Base-by-base conservation (phyloP, 768 basidiomycete species). In the Calvatia gigantea region DNA sequence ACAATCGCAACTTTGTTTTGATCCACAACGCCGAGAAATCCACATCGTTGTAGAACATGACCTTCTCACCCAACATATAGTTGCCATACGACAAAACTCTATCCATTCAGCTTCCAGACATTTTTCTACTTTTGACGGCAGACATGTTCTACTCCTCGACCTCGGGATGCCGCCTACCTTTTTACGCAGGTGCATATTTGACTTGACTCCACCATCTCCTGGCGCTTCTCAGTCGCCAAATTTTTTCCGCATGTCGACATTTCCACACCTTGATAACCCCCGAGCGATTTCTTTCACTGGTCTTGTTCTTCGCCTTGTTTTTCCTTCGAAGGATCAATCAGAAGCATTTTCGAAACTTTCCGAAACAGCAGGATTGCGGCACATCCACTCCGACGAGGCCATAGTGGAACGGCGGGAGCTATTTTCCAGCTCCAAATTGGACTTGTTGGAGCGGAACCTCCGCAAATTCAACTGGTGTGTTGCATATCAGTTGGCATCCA, bases 401-500 rank as follows among this genome's bases (percentile, higher is more conserved):
- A 71, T 67, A 6, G 64, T 77, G 21, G 80, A 73, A 17, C 63
- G 63, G 28, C 70, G 79, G 23, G 62, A 59, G 1, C 70, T 84
- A 14, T 87, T 84, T 60, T 76, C 81, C 7, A 28, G 57, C 7
- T 27, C 23, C 6, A 66, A 66, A 2, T 62, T 80, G 42, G 55
- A 62, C 1, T 44, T 61, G 33, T 69, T 78, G 31, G 57, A 67
- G 9, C 19, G 12, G 2, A 75, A 73, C 68, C 62, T 81, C 27
- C 58, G 44, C 19, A 33, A 32, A 14, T 62, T 83, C 12, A 65
- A 73, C 7, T 85, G 79, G 80, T 58, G 60, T 38, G 72, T 87
- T n/a, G 77, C 83, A 0, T 87, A 85, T 59, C 85, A 88, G 62
- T 67, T 86, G 29, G 79, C 84, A 55, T 70, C 75, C 0, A 62